These are phyloP conservation scores for Porogramme epimiltina DNA, from an alignment of 1,284 basidiomycete genomes.

Conservation along the genomic window DNA sequence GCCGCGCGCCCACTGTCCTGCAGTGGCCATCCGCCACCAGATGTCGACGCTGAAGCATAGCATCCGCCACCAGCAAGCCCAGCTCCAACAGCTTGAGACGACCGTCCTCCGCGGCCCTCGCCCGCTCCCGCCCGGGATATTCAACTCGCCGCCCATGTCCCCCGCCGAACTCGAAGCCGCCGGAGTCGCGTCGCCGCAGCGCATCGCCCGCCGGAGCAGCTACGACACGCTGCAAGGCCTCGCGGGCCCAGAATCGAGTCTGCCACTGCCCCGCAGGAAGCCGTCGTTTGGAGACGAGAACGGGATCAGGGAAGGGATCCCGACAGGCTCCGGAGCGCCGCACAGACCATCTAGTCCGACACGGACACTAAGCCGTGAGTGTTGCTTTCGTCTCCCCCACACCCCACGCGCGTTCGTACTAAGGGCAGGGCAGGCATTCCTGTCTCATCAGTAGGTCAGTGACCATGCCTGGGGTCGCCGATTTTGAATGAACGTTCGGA, in stretches of 20 bases:
- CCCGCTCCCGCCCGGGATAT: slow-evolving; percentile 48
- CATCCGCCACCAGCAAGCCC: slow-evolving; percentile 77
- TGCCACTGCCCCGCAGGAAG: slow-evolving; percentile 64
- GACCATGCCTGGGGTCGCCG: neutral
- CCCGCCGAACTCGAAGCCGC: slow-evolving; percentile 29
- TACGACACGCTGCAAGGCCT: slow-evolving; percentile 70
- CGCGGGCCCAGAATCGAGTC: slow-evolving; percentile 71
- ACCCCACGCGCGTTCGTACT: slow-evolving; percentile 18
- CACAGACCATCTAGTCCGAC: slow-evolving; percentile 73
- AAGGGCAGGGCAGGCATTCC: slow-evolving; percentile 63
- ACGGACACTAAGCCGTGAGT: slow-evolving; percentile 77
- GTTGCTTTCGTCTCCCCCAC: neutral
- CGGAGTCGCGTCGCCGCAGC: neutral
- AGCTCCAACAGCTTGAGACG: slow-evolving; percentile 66
- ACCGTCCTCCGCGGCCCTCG: slow-evolving; percentile 64
- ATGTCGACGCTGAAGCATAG: slow-evolving; percentile 76
- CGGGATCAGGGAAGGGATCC: slow-evolving; percentile 72
- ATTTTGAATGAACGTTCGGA: too few species aligned
- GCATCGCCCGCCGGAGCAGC: slow-evolving; percentile 58
- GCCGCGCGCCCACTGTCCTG: neutral
- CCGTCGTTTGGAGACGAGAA: slow-evolving; percentile 42
- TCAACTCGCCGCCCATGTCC: slow-evolving; percentile 40
- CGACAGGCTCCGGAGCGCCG: slow-evolving; percentile 41
- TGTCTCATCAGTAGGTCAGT: slow-evolving; percentile 72
- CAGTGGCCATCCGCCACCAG: slow-evolving; percentile 71